A percentile compares a stretch with the other conserved stretches of the same genome.
phyloP scores from a whole-genome alignment of 352 stramenopile genomes.

The Phytophthora colocasiae region DNA sequence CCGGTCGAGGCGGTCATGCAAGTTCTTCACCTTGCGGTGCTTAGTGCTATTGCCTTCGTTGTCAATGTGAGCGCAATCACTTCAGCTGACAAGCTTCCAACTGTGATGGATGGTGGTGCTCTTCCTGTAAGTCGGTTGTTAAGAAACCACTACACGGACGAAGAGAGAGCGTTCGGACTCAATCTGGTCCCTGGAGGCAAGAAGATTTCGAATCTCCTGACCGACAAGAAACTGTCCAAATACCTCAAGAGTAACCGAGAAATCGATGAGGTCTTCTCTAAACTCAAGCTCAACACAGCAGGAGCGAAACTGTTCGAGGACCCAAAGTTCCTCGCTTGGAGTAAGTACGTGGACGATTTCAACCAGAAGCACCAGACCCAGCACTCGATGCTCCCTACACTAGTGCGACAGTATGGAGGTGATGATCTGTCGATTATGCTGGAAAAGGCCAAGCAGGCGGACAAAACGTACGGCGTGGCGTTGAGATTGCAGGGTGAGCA shows the following conservation, averaged over 20 bases:
- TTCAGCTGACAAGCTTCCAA: too few relatives aligned
- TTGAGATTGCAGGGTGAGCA: conserved; percentile 7
- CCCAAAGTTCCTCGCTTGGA: neutral
- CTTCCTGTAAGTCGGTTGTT: too few relatives aligned
- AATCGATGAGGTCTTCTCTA: neutral
- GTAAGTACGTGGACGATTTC: conserved; percentile 7
- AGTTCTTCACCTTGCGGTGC: too few relatives aligned
- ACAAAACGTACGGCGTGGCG: neutral
- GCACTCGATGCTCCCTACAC: conserved; percentile 2
- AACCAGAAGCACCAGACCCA: neutral
- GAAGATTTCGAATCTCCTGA: neutral
- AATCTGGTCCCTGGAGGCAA: neutral
- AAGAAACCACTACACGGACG: neutral
- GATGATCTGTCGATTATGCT: conserved; percentile 1
- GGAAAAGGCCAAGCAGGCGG: conserved; percentile 2
- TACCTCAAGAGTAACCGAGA: neutral
- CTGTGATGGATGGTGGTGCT: too few relatives aligned
- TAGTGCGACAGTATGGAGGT: neutral
- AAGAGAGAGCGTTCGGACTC: neutral
- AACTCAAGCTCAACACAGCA: conserved; percentile 8
- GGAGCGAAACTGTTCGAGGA: neutral
- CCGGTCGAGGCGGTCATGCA: too few relatives aligned
- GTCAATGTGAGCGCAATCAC: too few relatives aligned
- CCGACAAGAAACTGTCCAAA: neutral
- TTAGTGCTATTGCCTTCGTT: too few relatives aligned